Conservation (phyloP, 176 grass and related monocot species). For the Lolium multiflorum region DNA sequence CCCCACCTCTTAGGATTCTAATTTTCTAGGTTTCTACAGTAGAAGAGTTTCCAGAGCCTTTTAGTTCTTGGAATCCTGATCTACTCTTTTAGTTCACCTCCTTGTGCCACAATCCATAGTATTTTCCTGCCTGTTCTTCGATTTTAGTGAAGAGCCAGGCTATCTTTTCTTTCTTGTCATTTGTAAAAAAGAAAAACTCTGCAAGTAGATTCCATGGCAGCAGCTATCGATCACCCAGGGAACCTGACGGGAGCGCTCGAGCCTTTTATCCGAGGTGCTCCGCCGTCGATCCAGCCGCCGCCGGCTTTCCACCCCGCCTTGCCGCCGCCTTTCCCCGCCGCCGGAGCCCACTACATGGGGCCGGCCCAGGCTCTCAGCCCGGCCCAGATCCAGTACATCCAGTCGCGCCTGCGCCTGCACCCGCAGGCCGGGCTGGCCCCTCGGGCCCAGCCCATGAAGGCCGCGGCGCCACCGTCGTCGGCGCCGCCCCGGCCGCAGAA, state of each 20-base stretch:
- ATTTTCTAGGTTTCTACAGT: background rate
- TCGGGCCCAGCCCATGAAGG: slow-evolving; percentile 48
- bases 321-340: background rate
- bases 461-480: no score
- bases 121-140: slow-evolving; percentile 37
- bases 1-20: background rate
- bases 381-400: slow-evolving; percentile 36
- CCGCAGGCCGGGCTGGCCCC: slow-evolving; percentile 35
- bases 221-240: background rate
- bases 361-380: slow-evolving; percentile 17
- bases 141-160: slow-evolving; percentile 52
- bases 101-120: background rate
- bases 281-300: background rate
- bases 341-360: background rate
- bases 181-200: background rate
- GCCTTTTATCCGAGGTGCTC: slow-evolving; percentile 24
- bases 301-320: background rate
- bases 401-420: slow-evolving; percentile 41
- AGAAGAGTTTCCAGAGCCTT: slow-evolving; percentile 41
- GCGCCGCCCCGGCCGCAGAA: slow-evolving; percentile 49
- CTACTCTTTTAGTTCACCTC: background rate
- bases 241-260: slow-evolving; percentile 29
- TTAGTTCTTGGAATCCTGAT: slow-evolving; percentile 49
- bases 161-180: background rate
- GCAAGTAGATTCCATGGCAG: slow-evolving; percentile 41